A percentile compares a stretch with the other conserved stretches of the same genome.
Conservation (phyloP, 257 asterid genomes). For the Lycium barbarum region DNA sequence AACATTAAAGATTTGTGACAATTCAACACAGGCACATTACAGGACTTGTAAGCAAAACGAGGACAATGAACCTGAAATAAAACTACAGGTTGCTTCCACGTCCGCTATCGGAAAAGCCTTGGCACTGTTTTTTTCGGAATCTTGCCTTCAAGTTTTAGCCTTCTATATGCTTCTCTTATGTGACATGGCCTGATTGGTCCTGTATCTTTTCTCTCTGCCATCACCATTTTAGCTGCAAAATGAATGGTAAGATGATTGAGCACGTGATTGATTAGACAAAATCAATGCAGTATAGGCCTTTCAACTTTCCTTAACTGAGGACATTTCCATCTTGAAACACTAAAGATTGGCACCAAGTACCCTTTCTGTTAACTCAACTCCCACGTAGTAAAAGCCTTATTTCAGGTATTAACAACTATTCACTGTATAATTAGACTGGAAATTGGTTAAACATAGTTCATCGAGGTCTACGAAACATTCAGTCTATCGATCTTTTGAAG, state of each 20-base stretch:
- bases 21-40: not conserved
- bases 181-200: conserved; percentile 99
- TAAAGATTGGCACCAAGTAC: not conserved
- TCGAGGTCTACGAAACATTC: not conserved
- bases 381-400: not conserved
- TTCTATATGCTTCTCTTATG: conserved; percentile 90
- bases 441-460: not conserved
- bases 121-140: conserved; percentile 83
- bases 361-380: not conserved
- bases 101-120: conserved; percentile 74
- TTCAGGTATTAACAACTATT: not conserved
- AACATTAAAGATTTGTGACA: not conserved
- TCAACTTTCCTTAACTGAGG: not conserved
- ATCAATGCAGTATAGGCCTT: not conserved
- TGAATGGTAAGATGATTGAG: conserved; percentile 9
- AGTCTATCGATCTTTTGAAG: not conserved
- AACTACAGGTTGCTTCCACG: not conserved
- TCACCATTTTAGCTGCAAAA: conserved; percentile 78
- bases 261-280: not conserved
- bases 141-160: conserved; percentile 89
- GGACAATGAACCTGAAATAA: not conserved
- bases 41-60: conserved; percentile 5
- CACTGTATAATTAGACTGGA: conserved; percentile 18
- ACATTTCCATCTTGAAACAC: conserved; percentile 22
- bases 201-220: conserved; percentile 77